A percentile compares a stretch with the other conserved stretches of the same genome.
phyloP scores from a whole-genome alignment of 345 rosid species.

The thale cress (Arabidopsis thaliana) region DNA sequence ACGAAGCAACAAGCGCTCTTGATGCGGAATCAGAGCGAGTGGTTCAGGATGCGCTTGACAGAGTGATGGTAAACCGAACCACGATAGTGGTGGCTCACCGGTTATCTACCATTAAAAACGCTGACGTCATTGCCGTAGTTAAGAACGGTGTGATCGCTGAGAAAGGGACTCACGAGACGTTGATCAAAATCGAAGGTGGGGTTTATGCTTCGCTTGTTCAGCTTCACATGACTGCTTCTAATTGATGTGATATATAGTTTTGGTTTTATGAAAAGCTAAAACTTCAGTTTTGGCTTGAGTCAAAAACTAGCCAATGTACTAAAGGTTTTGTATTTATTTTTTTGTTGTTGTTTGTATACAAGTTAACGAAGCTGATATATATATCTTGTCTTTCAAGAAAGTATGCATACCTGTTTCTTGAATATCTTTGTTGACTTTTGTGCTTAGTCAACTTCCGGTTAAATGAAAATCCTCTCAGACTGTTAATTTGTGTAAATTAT shows the following conservation, averaged over 20 bases:
- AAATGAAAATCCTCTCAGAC: neutral
- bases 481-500: conserved; percentile 19
- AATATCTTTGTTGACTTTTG: conserved; percentile 29
- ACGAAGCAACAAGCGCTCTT: conserved; percentile 92
- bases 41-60: conserved; percentile 60
- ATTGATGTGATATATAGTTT: neutral
- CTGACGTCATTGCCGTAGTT: conserved; percentile 69
- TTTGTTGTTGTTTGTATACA: no score
- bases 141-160: conserved; percentile 77
- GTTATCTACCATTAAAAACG: conserved; percentile 72
- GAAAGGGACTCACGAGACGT: conserved; percentile 67
- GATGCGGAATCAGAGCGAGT: conserved; percentile 78
- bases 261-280: conserved; percentile 9
- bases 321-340: no score
- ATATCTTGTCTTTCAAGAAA: no score
- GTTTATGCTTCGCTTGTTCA: conserved; percentile 65
- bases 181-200: conserved; percentile 57
- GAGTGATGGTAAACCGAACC: conserved; percentile 48
- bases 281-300: no score
- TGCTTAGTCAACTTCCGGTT: conserved; percentile 30
- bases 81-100: conserved; percentile 84
- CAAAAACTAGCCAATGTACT: no score
- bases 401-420: no score
- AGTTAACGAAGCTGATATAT: no score
- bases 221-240: conserved; percentile 52